Base-by-base conservation (phyloP, 306 rosid species). In the Fragaria ananassa region DNA sequence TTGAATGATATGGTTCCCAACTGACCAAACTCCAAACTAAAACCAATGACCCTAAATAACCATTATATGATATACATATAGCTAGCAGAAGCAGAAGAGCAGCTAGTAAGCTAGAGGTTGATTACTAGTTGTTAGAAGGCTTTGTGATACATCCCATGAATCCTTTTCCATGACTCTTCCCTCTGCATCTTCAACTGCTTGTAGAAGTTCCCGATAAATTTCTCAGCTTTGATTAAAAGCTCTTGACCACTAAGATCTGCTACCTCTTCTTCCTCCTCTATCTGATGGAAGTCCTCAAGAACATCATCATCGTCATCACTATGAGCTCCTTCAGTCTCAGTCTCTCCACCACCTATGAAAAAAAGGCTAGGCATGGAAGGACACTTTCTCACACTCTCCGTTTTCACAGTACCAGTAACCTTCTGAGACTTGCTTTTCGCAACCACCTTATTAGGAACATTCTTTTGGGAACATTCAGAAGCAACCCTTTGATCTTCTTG, bases 171-270 rank as follows among this genome's bases (percentile, higher is more conserved):
- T 46, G 87, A 85, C 21, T 93, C 91, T 51, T 91, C 97, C 76
- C 90, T 87, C 79, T 90, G 97, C 92, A 87, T 93, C 93, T 88
- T 84, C 84, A 91, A 65, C 81, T 93, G 97, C 71, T 81, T 88
- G 68, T 89, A 91, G 78, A 93, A 93, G 75, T 89, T 89, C 61
- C 96, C 92, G 68, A 91, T 93, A 62, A 93, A 93, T 19, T 83
- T 84, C 81, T 91, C 97, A 66, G 98, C 96, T 86, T 91, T 87
- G 21, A 87, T 82, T 70, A 79, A 89, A 53, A 93, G 71, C 74
- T 93, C 98, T 81, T 91, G 93, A 5, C 80, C 92, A 57, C 75
- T 81, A 60, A 76, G 78, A 15, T 84, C 93, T 2, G 66, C 82
- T 2, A 25, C 75, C 56, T 75, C 89, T 56, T 77, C 89, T 15